These are phyloP conservation scores for Quercus wislizeni DNA, from an alignment of 306 rosid genomes.

Conservation along the genomic window DNA sequence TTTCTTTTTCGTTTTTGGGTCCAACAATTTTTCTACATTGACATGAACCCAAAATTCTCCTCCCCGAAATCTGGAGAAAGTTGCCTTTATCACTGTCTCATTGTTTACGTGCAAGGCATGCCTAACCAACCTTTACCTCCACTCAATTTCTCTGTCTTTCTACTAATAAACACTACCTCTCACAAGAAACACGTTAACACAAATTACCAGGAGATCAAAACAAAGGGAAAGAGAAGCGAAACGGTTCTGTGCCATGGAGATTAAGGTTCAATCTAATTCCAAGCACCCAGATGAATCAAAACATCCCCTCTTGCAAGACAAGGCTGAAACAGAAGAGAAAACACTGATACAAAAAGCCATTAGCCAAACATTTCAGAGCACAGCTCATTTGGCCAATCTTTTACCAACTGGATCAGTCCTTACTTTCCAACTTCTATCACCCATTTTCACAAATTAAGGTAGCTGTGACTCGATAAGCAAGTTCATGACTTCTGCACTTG, in stretches of 20 bases:
- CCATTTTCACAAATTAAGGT: conserved; percentile 70
- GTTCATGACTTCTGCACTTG: conserved; percentile 37
- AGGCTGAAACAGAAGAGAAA: no score
- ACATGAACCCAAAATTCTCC: not conserved
- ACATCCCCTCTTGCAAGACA: conserved; percentile 33
- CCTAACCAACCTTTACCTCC: conserved; percentile 27
- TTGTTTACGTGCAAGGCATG: conserved; percentile 68
- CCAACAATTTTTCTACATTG: not conserved
- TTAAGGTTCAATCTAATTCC: conserved; percentile 31
- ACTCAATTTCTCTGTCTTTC: conserved; percentile 31
- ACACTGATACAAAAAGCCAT: no score
- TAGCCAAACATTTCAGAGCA: no score
- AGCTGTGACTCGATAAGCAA: conserved; percentile 56
- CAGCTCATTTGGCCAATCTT: conserved; percentile 28
- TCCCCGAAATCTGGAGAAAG: not conserved
- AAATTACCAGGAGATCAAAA: not conserved
- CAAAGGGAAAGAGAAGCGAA: conserved; percentile 3
- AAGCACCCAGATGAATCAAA: conserved; percentile 23
- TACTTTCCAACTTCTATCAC: conserved; percentile 80
- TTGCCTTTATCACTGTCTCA: conserved; percentile 11
- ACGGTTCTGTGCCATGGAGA: conserved; percentile 46
- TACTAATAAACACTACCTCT: not conserved
- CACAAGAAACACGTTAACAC: not conserved
- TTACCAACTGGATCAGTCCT: conserved; percentile 87
- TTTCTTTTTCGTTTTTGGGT: no score